Conservation (phyloP, 805 yeast genomes). For the Saccharomyces kudriavzevii region DNA sequence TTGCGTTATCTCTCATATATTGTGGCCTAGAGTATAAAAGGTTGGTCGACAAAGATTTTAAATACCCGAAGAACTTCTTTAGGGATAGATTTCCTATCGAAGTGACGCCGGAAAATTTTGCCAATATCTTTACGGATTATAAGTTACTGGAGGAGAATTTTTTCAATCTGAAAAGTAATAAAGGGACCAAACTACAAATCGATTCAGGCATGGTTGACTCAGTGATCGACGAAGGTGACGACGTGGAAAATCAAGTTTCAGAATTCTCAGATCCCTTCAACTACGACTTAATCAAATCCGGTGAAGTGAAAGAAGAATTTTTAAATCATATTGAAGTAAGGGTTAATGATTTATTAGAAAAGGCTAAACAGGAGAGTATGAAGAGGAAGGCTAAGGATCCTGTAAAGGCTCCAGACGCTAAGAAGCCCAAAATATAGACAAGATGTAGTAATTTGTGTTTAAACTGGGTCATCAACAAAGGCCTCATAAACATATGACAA, state of each 20-base stretch:
- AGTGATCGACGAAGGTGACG: conserved; percentile 20
- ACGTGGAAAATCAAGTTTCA: background rate
- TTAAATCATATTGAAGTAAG: conserved; percentile 23
- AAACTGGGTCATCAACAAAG: background rate
- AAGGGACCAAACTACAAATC: conserved; percentile 24
- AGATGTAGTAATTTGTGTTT: background rate
- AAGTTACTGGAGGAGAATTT: conserved; percentile 28
- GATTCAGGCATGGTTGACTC: conserved; percentile 16
- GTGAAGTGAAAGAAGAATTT: conserved; percentile 25
- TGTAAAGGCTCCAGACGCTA: conserved; percentile 6
- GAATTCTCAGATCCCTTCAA: conserved; percentile 12
- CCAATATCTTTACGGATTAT: conserved; percentile 23
- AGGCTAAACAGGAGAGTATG: conserved; percentile 15
- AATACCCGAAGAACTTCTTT: conserved; percentile 28
- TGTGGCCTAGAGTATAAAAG: conserved; percentile 28
- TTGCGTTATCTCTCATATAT: conserved; percentile 24
- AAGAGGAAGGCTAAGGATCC: conserved; percentile 13
- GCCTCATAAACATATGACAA: background rate
- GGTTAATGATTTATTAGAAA: conserved; percentile 19
- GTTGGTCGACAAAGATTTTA: conserved; percentile 19
- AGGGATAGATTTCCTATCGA: conserved; percentile 20
- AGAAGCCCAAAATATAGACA: conserved; percentile 15
- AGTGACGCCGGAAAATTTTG: conserved; percentile 17
- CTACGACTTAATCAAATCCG: conserved; percentile 23
- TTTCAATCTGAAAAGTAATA: conserved; percentile 30